Evolutionary conservation across 805 yeast genomes (phyloP).

Genomic region (Candida anglica): DNA sequence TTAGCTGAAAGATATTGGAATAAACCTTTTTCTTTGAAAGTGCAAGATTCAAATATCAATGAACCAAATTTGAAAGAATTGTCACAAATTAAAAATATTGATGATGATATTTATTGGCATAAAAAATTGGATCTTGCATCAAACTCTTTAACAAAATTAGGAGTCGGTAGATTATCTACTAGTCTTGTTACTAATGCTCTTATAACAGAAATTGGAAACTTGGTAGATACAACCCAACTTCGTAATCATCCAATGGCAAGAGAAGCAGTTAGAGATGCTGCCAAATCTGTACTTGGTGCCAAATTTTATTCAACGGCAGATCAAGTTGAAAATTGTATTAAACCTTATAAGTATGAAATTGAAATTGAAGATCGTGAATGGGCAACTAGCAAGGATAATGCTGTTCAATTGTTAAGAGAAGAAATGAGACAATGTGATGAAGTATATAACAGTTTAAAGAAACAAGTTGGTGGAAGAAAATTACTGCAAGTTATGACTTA

Average conservation of each 20-base stretch:
- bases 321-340: conserved; percentile 97
- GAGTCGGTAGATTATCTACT: conserved; percentile 90
- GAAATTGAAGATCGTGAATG: conserved; percentile 96
- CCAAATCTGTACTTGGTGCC: conserved; percentile 68
- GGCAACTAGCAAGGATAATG: conserved; percentile 74
- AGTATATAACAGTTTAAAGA: conserved; percentile 55
- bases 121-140: conserved; percentile 81
- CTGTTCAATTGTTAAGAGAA: conserved; percentile 69
- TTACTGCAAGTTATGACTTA: conserved; percentile 79
- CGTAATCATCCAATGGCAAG: conserved; percentile 84
- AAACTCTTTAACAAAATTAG: conserved; percentile 81
- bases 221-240: conserved; percentile 71
- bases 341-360: conserved; percentile 95
- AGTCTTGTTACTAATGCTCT: conserved; percentile 77
- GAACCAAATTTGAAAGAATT: conserved; percentile 56
- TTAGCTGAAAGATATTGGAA: conserved; percentile 94
- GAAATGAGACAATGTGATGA: conserved; percentile 80
- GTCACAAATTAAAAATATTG: conserved; percentile 41
- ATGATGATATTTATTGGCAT: conserved; percentile 82
- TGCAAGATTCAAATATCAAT: conserved; percentile 4
- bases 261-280: conserved; percentile 79
- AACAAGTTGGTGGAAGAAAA: conserved; percentile 78
- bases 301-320: conserved; percentile 91
- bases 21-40: conserved; percentile 38
- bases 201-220: conserved; percentile 68